A percentile compares a stretch with the other conserved stretches of the same genome.
Conservation (phyloP, 192 early-diverging fungal species). For the Dimargaris xerosporica region DNA sequence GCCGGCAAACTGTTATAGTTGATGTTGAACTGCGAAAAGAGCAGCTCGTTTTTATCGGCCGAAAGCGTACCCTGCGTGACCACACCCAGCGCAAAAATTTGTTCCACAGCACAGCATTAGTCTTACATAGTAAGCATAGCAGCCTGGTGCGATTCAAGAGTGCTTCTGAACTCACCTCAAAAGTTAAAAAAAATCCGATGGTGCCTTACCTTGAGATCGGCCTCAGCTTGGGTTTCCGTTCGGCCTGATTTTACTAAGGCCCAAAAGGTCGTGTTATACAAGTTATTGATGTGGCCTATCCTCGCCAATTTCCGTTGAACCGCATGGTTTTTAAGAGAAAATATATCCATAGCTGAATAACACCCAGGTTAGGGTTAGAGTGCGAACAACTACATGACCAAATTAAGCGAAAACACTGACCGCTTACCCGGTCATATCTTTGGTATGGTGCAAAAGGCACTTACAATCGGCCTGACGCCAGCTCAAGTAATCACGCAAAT, state of each 20-base stretch:
- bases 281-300: conserved; percentile 68
- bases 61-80: conserved; percentile 60
- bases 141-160: no score
- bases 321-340: no score
- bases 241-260: conserved; percentile 58
- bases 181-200: no score
- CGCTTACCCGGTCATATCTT: no score
- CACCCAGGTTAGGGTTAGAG: no score
- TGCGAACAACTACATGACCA: no score
- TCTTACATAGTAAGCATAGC: no score
- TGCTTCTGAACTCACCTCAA: no score
- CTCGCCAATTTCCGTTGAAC: not conserved
- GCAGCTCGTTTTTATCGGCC: conserved; percentile 78
- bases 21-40: conserved; percentile 67
- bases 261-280: conserved; percentile 97
- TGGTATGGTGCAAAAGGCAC: not conserved
- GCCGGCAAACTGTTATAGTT: conserved; percentile 78
- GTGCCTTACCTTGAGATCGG: conserved; percentile 41
- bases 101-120: no score
- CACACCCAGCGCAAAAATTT: not conserved
- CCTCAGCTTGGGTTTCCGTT: conserved; percentile 59
- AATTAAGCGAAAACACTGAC: no score
- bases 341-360: no score
- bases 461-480: conserved; percentile 90
- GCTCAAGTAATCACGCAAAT: conserved; percentile 78